These are phyloP conservation scores for Argentina anserina DNA, from an alignment of 306 rosid genomes.

Conservation along the genomic window DNA sequence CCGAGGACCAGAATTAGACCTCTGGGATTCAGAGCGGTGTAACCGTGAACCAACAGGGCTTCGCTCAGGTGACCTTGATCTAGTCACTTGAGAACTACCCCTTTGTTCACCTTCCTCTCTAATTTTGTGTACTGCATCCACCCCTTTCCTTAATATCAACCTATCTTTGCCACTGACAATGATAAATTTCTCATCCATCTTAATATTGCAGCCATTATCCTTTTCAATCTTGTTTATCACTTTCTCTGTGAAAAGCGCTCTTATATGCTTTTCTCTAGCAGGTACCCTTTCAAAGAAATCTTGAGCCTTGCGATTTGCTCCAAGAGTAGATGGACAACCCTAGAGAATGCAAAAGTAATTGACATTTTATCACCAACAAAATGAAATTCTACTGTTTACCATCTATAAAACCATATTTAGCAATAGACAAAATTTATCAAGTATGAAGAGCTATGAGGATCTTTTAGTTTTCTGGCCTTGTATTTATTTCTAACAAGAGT, in stretches of 20 bases:
- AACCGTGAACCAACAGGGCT: constrained; percentile 69
- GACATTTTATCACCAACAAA: constrained; percentile 24
- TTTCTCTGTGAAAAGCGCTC: constrained; percentile 70
- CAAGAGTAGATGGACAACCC: constrained; percentile 99
- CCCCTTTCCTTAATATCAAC: constrained; percentile 73
- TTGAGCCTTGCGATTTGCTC: constrained; percentile 91
- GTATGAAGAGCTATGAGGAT: neutral
- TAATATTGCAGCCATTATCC: constrained; percentile 86
- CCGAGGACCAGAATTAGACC: constrained; percentile 69
- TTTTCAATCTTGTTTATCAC: constrained; percentile 76
- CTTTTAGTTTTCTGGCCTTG: neutral
- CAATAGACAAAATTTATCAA: neutral
- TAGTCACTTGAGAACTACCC: constrained; percentile 56
- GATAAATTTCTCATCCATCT: constrained; percentile 91
- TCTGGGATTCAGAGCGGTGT: constrained; percentile 68
- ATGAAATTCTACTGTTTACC: neutral
- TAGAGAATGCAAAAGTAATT: constrained; percentile 29
- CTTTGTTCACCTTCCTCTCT: constrained; percentile 76
- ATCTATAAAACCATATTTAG: neutral
- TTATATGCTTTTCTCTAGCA: constrained; percentile 77
- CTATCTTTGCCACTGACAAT: constrained; percentile 94
- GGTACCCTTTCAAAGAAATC: constrained; percentile 96
- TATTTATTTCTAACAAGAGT: neutral
- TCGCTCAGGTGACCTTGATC: constrained; percentile 88
- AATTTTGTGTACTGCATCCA: constrained; percentile 88